Conservation (phyloP, 257 asterid species). For the Jasminum sambac region DNA sequence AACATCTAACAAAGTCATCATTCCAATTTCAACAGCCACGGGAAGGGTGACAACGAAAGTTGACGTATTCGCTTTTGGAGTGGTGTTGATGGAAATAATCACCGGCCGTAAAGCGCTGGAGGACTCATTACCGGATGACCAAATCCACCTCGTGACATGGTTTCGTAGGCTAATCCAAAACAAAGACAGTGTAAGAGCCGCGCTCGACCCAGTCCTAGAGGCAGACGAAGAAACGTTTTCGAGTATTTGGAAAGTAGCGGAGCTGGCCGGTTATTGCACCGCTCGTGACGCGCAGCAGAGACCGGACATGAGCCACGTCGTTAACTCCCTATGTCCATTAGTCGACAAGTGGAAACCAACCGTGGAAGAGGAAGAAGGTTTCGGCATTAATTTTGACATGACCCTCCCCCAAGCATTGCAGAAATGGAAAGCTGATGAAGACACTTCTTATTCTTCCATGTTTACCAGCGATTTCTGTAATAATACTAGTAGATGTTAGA, state of each 20-base stretch:
- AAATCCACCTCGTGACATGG: slow-evolving; percentile 67
- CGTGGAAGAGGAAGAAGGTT: slow-evolving; percentile 32
- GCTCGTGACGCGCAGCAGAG: slow-evolving; percentile 64
- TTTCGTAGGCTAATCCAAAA: slow-evolving; percentile 50
- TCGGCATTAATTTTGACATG: slow-evolving; percentile 38
- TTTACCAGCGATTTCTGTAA: slow-evolving; percentile 28
- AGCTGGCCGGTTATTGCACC: slow-evolving; percentile 82
- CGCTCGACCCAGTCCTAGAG: slow-evolving; percentile 48
- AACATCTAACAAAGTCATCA: neutral
- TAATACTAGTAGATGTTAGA: neutral
- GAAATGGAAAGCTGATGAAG: slow-evolving; percentile 63
- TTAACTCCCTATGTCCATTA: slow-evolving; percentile 57
- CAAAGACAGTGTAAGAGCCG: slow-evolving; percentile 39
- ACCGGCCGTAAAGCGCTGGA: slow-evolving; percentile 76
- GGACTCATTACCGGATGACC: slow-evolving; percentile 61
- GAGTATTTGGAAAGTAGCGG: slow-evolving; percentile 57
- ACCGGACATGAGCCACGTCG: slow-evolving; percentile 83
- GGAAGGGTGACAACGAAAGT: slow-evolving; percentile 86
- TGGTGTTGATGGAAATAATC: slow-evolving; percentile 78
- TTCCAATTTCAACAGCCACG: slow-evolving; percentile 50
- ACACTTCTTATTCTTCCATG: slow-evolving; percentile 29
- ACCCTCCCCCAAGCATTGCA: slow-evolving; percentile 66
- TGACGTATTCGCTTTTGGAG: slow-evolving; percentile 87
- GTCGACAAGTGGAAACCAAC: slow-evolving; percentile 81
- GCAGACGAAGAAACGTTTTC: slow-evolving; percentile 51